A percentile compares a stretch with the other conserved stretches of the same genome.
Evolutionary conservation across 164 flowering plant species (phyloP).

Genomic region (Hamamelis virginiana): DNA sequence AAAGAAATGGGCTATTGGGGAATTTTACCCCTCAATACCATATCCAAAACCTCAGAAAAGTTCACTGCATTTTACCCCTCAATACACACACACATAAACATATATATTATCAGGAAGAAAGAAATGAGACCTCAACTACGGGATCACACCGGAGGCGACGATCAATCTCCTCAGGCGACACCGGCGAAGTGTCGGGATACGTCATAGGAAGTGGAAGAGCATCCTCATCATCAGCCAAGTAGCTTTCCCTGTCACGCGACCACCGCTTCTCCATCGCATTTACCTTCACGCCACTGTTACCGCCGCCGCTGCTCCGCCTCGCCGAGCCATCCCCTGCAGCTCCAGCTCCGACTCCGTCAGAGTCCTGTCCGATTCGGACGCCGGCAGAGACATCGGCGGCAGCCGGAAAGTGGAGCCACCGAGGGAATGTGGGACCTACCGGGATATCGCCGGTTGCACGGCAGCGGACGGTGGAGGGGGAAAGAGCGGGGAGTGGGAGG

Average conservation of each 20-base stretch:
- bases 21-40: too few species aligned
- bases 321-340: slow-evolving; percentile 9
- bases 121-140: slow-evolving; percentile 47
- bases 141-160: slow-evolving; percentile 72
- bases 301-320: slow-evolving; percentile 10
- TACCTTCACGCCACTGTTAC: slow-evolving; percentile 28
- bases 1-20: too few species aligned
- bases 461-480: slow-evolving; percentile 30
- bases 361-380: slow-evolving; percentile 16
- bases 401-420: slow-evolving; percentile 37
- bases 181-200: slow-evolving; percentile 77
- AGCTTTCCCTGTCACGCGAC: slow-evolving; percentile 88
- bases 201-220: slow-evolving; percentile 95
- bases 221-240: slow-evolving; percentile 62
- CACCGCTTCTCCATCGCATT: slow-evolving; percentile 70
- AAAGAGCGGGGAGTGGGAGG: slow-evolving; percentile 9
- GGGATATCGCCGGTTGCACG: slow-evolving; percentile 46
- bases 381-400: slow-evolving; percentile 25
- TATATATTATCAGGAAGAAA: background rate
- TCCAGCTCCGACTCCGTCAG: slow-evolving; percentile 14
- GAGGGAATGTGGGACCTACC: slow-evolving; percentile 28
- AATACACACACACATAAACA: background rate
- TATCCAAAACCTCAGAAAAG: too few species aligned
- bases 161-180: slow-evolving; percentile 73
- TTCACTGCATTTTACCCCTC: too few species aligned